Conservation (phyloP, 2,329 filamentous ascomycete species). For the Penicillium sp. region DNA sequence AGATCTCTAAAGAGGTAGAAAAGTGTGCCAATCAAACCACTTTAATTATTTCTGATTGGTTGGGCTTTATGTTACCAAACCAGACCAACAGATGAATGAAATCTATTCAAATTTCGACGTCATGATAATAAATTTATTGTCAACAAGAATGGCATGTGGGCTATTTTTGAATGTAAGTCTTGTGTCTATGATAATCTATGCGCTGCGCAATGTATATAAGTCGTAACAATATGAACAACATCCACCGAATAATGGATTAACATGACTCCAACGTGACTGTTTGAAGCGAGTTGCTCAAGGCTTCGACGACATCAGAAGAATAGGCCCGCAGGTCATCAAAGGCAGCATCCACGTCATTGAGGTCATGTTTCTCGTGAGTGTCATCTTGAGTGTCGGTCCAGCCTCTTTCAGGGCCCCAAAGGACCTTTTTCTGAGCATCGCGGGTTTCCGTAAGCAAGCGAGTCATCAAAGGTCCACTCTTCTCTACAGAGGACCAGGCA, state of each 20-base stretch:
- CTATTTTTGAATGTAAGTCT: not conserved
- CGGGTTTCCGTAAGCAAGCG: conserved; percentile 44
- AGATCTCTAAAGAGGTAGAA: conserved; percentile 41
- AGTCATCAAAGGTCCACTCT: conserved; percentile 51
- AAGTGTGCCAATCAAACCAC: conserved; percentile 16
- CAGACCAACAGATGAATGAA: conserved; percentile 7
- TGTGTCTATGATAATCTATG: not conserved
- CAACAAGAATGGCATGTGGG: not conserved
- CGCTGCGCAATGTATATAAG: conserved; percentile 17
- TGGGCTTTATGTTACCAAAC: conserved; percentile 1
- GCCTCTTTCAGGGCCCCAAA: conserved; percentile 41
- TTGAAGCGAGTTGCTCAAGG: conserved; percentile 15
- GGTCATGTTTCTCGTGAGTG: conserved; percentile 4
- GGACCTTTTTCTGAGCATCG: conserved; percentile 35
- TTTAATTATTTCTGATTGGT: conserved; percentile 17
- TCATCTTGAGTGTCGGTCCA: conserved; percentile 36
- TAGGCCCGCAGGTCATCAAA: conserved; percentile 14
- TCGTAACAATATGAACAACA: conserved; percentile 1
- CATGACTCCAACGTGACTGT: conserved; percentile 13
- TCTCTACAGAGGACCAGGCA: conserved; percentile 54
- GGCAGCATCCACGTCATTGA: conserved; percentile 11
- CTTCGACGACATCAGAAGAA: conserved; percentile 9
- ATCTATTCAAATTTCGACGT: not conserved
- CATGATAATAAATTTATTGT: not conserved
- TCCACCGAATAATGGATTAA: not conserved